These are phyloP conservation scores for Brettanomyces bruxellensis DNA, from an alignment of 805 yeast species.

Conservation along the genomic window DNA sequence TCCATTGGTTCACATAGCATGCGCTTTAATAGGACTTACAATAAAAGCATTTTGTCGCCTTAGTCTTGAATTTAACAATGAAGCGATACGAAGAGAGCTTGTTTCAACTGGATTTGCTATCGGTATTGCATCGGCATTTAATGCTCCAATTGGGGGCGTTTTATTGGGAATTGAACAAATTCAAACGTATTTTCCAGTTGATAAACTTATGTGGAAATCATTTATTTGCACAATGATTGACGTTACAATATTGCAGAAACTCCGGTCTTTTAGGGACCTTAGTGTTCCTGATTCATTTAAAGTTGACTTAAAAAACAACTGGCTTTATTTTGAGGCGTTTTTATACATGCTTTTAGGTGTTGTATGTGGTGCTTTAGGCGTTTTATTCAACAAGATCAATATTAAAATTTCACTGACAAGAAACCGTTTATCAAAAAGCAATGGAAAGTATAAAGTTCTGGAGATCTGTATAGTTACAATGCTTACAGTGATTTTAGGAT, in stretches of 20 bases:
- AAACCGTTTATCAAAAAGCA: constrained; percentile 16
- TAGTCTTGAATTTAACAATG: constrained; percentile 27
- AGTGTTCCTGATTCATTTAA: constrained; percentile 37
- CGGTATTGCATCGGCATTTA: constrained; percentile 79
- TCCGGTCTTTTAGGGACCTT: constrained; percentile 41
- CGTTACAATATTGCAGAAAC: constrained; percentile 45
- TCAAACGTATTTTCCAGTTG: constrained; percentile 53
- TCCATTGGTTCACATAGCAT: constrained; percentile 73
- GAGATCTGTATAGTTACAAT: constrained; percentile 43
- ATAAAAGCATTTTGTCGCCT: constrained; percentile 20
- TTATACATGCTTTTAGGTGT: constrained; percentile 69
- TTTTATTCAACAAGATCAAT: constrained; percentile 40
- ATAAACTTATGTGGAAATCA: constrained; percentile 70
- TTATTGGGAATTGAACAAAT: constrained; percentile 65
- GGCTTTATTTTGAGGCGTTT: constrained; percentile 62
- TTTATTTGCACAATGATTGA: constrained; percentile 74
- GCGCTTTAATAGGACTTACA: constrained; percentile 41
- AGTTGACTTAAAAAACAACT: constrained; percentile 60
- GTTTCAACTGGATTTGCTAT: constrained; percentile 72
- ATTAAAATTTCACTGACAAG: constrained; percentile 31
- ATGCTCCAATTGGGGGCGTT: constrained; percentile 85
- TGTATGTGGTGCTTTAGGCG: constrained; percentile 62
- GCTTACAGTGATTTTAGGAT: constrained; percentile 39
- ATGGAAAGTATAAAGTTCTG: constrained; percentile 23
- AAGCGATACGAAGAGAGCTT: constrained; percentile 57